Percentiles rank a stretch among this genome's conserved stretches.
Conservation (phyloP, 768 basidiomycete species). For the Gymnopilus junonius region DNA sequence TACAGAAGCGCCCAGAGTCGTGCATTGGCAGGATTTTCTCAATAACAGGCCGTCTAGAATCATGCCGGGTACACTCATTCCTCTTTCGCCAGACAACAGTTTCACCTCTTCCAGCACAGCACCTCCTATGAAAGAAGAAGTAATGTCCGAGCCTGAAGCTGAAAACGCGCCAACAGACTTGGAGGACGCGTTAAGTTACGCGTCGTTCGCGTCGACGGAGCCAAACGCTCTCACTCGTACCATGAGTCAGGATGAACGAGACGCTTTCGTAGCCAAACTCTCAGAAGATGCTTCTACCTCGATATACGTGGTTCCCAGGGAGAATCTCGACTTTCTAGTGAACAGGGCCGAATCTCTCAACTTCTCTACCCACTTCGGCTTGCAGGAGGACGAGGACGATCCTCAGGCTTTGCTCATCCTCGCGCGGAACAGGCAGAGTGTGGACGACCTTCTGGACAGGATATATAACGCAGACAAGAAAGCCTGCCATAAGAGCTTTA, state of each 20-base stretch:
- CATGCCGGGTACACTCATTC: conserved; percentile 62
- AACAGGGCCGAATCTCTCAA: conserved; percentile 45
- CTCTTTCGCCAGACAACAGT: conserved; percentile 52
- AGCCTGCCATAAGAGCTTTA: conserved; percentile 12
- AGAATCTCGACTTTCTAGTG: conserved; percentile 45
- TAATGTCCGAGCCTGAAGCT: conserved; percentile 15
- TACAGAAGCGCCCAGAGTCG: conserved; percentile 35
- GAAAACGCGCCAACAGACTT: conserved; percentile 9
- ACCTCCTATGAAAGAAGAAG: conserved; percentile 12
- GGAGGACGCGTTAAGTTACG: conserved; percentile 11
- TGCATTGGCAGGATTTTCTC: conserved; percentile 38
- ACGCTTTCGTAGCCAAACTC: conserved; percentile 52
- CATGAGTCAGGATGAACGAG: conserved; percentile 58
- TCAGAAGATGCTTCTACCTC: conserved; percentile 47
- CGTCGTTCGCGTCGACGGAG: conserved; percentile 19
- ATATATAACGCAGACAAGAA: conserved; percentile 35
- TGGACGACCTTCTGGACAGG: conserved; percentile 42
- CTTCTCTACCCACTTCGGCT: conserved; percentile 47
- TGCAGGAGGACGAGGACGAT: conserved; percentile 38
- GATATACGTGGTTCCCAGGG: conserved; percentile 50
- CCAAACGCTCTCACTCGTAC: conserved; percentile 44
- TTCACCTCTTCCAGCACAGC: conserved; percentile 28
- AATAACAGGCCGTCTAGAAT: conserved; percentile 33
- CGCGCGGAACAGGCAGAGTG: conserved; percentile 53
- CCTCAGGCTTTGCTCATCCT: conserved; percentile 53